Percentiles rank a stretch among this genome's conserved stretches.
Evolutionary conservation across 2,329 filamentous ascomycete species (phyloP).

Genomic region (Ophiostoma sp.): DNA sequence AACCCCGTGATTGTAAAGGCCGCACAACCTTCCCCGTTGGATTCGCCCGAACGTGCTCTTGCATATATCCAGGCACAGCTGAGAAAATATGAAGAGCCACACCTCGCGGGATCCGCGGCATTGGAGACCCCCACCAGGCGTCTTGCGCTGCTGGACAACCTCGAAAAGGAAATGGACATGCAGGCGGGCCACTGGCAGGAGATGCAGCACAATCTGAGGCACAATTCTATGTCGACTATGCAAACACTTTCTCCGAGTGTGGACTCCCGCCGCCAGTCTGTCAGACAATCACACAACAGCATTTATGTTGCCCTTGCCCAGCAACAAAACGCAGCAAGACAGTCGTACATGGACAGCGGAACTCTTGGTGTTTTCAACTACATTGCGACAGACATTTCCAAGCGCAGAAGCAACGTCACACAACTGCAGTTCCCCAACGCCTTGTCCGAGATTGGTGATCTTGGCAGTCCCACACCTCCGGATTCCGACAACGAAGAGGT

Average conservation of each 20-base stretch:
- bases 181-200: constrained; percentile 57
- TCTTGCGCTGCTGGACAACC: constrained; percentile 49
- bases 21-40: constrained; percentile 48
- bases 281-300: not conserved
- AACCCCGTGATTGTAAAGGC: constrained; percentile 42
- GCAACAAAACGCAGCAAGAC: not conserved
- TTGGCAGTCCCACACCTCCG: constrained; percentile 51
- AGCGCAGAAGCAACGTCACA: not conserved
- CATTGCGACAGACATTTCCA: not conserved
- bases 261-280: constrained; percentile 9
- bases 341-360: not conserved
- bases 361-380: constrained; percentile 12
- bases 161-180: constrained; percentile 57
- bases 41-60: constrained; percentile 47
- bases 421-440: constrained; percentile 16
- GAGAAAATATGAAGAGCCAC: constrained; percentile 42
- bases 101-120: constrained; percentile 28
- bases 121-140: constrained; percentile 39
- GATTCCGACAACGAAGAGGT: constrained; percentile 43
- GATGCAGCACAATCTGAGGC: constrained; percentile 48
- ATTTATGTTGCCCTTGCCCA: not conserved
- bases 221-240: constrained; percentile 47
- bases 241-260: constrained; percentile 31
- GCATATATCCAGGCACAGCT: constrained; percentile 49
- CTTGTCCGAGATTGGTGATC: constrained; percentile 38